Evolutionary conservation across 2,329 filamentous ascomycete genomes (phyloP).

Genomic region (Neofusicoccum cordaticola): DNA sequence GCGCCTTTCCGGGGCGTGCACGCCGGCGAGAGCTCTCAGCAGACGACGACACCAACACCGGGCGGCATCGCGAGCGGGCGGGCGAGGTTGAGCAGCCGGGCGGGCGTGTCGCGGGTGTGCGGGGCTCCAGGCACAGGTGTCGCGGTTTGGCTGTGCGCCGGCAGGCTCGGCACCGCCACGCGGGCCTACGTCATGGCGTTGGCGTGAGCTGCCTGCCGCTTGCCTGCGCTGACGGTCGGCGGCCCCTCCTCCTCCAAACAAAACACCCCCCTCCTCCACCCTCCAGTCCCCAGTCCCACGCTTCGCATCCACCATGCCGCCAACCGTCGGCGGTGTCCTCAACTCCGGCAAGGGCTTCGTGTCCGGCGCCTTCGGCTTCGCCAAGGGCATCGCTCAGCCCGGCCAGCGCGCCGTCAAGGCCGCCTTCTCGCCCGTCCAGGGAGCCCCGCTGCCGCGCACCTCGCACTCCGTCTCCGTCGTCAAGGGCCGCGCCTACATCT

Average conservation of each 20-base stretch:
- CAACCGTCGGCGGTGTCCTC: slow-evolving; percentile 32
- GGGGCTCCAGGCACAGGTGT: not conserved
- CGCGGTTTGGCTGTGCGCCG: not conserved
- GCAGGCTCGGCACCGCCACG: not conserved
- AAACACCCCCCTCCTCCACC: not conserved
- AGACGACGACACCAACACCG: too few relatives aligned
- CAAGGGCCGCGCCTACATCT: slow-evolving; percentile 55
- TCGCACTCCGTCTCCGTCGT: slow-evolving; percentile 54
- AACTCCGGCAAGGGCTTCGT: slow-evolving; percentile 35
- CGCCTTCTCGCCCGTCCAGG: slow-evolving; percentile 47
- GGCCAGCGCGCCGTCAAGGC: slow-evolving; percentile 49
- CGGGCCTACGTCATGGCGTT: not conserved
- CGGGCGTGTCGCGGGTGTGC: not conserved
- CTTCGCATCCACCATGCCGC: slow-evolving; percentile 21
- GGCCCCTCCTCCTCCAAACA: not conserved
- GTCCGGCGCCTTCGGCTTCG: slow-evolving; percentile 39
- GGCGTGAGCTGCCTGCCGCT: not conserved
- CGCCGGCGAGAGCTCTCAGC: too few relatives aligned
- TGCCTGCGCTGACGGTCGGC: not conserved
- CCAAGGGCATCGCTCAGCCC: not conserved
- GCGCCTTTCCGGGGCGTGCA: too few relatives aligned
- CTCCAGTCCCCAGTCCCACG: not conserved
- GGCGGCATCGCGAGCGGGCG: too few relatives aligned
- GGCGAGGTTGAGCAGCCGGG: too few relatives aligned
- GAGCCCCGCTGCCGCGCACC: slow-evolving; percentile 46